Evolutionary conservation across 352 stramenopile genomes (phyloP), one percentile per base, ranked within the genome.

Genomic region (Aphanomyces euteiches): DNA sequence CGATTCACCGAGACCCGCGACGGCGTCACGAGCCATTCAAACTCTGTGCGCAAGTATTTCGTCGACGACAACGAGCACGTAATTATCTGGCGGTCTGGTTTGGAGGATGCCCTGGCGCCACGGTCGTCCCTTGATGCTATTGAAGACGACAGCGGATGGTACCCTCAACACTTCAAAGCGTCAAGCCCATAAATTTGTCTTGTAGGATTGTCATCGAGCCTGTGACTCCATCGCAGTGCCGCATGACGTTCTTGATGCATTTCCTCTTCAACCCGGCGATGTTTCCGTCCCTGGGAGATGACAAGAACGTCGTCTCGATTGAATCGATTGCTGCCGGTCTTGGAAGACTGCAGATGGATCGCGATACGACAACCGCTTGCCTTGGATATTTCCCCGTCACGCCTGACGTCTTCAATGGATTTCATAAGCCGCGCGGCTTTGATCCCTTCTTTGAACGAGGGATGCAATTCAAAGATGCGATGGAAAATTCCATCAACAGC

Each of bases 91-190:
- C 64, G 64, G 7, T 64, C 64, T 7, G 64, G 59, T 19, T 21
- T 70, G 5, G 64, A 70, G 47, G 64, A 70, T 53, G 64, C 45
- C 12, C 45, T 70, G 6, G 36, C 47, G 8, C 64, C 64, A 19
- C 47, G 61, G 7, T 45, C 61, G 64, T 34, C 36, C 15, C 21
- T 48, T 28, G 64, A 50, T 37, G 40, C 53, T 36, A n/a, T 37
- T 2, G 64, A 56, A 3, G 64, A 61, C n/a, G 43, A 70, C 15
- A 63, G 54, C 3, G 64, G 64, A 19, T 70, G 45, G 64, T 61
- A 37, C 7, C 28, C 12, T 40, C 15, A 10, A 10, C 10, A 28
- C 28, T 15, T 41, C 28, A 8, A 17, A 1, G 5, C 19, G 41
- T 21, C 17, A 12, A 10, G 7, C 7, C 8, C 17, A 58, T 21